phyloP scores from a whole-genome alignment of 306 rosid species.

The Macrotyloma uniflorum region DNA sequence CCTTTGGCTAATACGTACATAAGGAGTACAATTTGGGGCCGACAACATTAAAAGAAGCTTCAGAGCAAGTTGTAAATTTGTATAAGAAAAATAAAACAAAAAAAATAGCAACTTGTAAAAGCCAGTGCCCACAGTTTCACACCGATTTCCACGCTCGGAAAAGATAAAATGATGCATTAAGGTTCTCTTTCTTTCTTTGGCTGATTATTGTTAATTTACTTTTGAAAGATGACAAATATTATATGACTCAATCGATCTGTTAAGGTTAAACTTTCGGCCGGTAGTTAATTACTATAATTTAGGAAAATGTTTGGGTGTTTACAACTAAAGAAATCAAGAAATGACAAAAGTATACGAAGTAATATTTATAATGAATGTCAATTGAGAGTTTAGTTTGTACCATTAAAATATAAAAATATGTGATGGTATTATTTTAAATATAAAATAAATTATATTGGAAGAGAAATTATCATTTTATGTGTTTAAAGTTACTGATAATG shows the following conservation, averaged over 20 bases:
- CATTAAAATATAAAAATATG: no score
- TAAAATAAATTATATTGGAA: no score
- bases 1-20: conserved; percentile 23
- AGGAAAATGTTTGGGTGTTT: not conserved
- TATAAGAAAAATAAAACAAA: not conserved
- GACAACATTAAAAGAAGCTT: conserved; percentile 29
- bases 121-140: conserved; percentile 11
- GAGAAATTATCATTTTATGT: no score
- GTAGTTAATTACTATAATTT: no score
- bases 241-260: not conserved
- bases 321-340: not conserved
- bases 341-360: no score
- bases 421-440: no score
- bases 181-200: not conserved
- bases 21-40: not conserved
- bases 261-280: not conserved
- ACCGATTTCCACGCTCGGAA: conserved; percentile 7
- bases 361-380: no score
- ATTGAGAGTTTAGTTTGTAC: no score
- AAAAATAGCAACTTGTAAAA: conserved; percentile 27
- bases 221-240: not conserved
- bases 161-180: not conserved
- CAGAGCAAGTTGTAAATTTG: conserved; percentile 31
- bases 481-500: no score
- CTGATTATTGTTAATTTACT: not conserved